phyloP scores from a whole-genome alignment of 768 basidiomycete genomes.

The Lactifluus rugatus region DNA sequence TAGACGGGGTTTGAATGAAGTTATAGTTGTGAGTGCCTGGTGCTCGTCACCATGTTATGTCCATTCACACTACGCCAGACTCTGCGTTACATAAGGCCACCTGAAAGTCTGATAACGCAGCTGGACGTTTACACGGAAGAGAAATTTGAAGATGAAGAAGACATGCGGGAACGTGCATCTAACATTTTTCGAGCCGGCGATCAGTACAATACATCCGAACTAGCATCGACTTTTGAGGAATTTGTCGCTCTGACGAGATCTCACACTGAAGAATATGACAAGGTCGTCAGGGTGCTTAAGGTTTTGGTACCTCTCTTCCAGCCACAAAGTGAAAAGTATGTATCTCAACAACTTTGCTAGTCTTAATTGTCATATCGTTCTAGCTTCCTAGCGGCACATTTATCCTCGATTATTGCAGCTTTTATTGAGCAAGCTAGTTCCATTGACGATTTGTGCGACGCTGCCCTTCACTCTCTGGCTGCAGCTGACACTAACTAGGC shows the following conservation, averaged over 20 bases:
- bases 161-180: slow-evolving; percentile 60
- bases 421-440: slow-evolving; percentile 12
- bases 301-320: slow-evolving; percentile 49
- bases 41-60: neutral
- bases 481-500: slow-evolving; percentile 32
- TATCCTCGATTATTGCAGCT: neutral
- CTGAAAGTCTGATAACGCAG: slow-evolving; percentile 70
- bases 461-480: neutral
- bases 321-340: slow-evolving; percentile 48
- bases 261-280: slow-evolving; percentile 52
- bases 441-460: slow-evolving; percentile 5
- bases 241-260: slow-evolving; percentile 50
- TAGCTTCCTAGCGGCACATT: neutral
- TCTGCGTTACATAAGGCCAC: slow-evolving; percentile 64
- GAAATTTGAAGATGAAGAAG: slow-evolving; percentile 83
- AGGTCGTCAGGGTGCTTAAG: slow-evolving; percentile 50
- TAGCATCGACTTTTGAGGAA: slow-evolving; percentile 48
- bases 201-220: slow-evolving; percentile 33
- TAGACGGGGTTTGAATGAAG: slow-evolving; percentile 74
- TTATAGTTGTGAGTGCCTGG: slow-evolving; percentile 56
- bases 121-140: slow-evolving; percentile 78
- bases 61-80: slow-evolving; percentile 35
- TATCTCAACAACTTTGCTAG: neutral
- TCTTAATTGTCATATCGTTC: neutral
- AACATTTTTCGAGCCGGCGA: slow-evolving; percentile 26